These are phyloP conservation scores for Exophiala spinifera DNA, from an alignment of 2,329 filamentous ascomycete species.

Conservation along the genomic window DNA sequence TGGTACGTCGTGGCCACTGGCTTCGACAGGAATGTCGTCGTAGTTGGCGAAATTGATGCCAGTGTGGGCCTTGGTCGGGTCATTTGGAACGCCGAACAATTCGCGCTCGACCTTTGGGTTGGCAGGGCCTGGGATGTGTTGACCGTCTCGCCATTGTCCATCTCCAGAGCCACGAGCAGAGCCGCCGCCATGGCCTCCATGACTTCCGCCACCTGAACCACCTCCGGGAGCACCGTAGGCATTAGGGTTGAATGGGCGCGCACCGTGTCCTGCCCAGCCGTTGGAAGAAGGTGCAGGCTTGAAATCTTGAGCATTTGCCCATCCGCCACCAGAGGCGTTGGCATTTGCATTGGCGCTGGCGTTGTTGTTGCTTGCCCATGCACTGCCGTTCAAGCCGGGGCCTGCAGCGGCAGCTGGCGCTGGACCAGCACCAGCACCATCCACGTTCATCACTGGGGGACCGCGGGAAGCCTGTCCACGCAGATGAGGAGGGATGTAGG, in stretches of 20 bases:
- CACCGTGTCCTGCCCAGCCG: slow-evolving; percentile 32
- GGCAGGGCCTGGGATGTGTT: slow-evolving; percentile 84
- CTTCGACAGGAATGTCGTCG: slow-evolving; percentile 98
- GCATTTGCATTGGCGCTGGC: too few species aligned
- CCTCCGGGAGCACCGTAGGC: slow-evolving; percentile 58
- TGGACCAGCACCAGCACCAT: slow-evolving; percentile 38
- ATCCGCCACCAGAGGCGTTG: slow-evolving; percentile 38
- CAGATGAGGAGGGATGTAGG: slow-evolving; percentile 66
- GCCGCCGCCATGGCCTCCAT: slow-evolving; percentile 49
- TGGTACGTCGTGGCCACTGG: slow-evolving; percentile 87
- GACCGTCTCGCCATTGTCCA: slow-evolving; percentile 93
- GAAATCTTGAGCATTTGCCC: slow-evolving; percentile 59
- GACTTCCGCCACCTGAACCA: slow-evolving; percentile 45
- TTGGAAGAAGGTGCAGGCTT: slow-evolving; percentile 37
- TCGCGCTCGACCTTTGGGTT: slow-evolving; percentile 92
- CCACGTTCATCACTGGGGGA: slow-evolving; percentile 35
- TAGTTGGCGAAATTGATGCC: slow-evolving; percentile 99
- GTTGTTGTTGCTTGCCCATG: slow-evolving; percentile 34
- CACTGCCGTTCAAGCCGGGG: slow-evolving; percentile 33
- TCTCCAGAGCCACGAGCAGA: slow-evolving; percentile 81
- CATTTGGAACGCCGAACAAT: slow-evolving; percentile 86
- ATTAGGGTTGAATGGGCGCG: slow-evolving; percentile 56
- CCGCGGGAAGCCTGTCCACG: slow-evolving; percentile 40
- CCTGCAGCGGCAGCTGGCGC: slow-evolving; percentile 31
- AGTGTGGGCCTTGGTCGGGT: slow-evolving; percentile 91